Base-by-base conservation (phyloP, 129 eudicot species). In the Dittrichia graveolens region DNA sequence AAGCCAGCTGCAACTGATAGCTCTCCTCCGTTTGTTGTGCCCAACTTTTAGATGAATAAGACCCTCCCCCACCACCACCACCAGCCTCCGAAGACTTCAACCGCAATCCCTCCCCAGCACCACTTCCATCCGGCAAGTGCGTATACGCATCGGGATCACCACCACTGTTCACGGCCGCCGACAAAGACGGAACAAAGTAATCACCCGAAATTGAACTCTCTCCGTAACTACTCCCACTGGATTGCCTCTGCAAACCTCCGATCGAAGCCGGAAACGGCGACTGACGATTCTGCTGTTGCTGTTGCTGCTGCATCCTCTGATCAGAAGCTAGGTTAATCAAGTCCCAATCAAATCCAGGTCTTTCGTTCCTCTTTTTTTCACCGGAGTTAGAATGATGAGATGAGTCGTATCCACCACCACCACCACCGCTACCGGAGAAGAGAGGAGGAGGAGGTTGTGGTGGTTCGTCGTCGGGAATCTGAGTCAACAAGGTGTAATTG, bases 131-230 rank as follows among this genome's bases (percentile, higher is more conserved):
- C 46, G 58, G 78, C 61, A 65, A 54, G 31, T 67, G 74, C 74
- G 31, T 24, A 12, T 69, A 76, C 3, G 75, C 89, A 62, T 79
- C 90, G 50, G 59, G 78, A 77, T 83, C 85, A 50, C 81, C 75
- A 7, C 76, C 76, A 59, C 77, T 72, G 18, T 72, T 66, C 52
- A 76, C 78, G 43, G 75, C 84, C 63, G 81, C 83, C 24, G 95
- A 73, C 37, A 84, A 52, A 42, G 95, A 80, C 48, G 93, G 87
- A 46, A 75, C 78, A 34, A 73, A 87, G 53, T 85, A 87, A 49
- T 90, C 98, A 6, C 98, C 98, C n/a, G 98, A 94, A 24, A 93
- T 71, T 14, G 98, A 90, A 48, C 96, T 90, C 85, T 90, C 98
- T 0, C 78, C 96, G 60, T 85, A 90, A 60, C 98, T 94, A 64